phyloP scores from a whole-genome alignment of 2,329 filamentous ascomycete genomes.

The Colletotrichum cordylinicola region DNA sequence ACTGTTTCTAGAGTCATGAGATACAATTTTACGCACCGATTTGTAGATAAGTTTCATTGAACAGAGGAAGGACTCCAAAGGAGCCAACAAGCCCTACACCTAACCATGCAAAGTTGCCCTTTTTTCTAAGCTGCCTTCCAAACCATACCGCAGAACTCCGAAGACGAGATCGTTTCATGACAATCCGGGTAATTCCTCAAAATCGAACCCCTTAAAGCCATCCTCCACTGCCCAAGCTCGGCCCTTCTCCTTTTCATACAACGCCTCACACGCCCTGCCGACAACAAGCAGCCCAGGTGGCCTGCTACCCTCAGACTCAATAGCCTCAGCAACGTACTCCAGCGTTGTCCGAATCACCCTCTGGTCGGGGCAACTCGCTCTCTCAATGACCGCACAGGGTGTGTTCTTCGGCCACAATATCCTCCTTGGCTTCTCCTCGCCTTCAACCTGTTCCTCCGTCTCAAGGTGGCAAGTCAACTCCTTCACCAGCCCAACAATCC shows the following conservation, averaged over 20 bases:
- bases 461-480: constrained; percentile 64
- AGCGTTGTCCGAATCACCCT: constrained; percentile 89
- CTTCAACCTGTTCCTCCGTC: constrained; percentile 29
- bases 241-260: constrained; percentile 63
- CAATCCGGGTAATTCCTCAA: constrained; percentile 31
- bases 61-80: too few species aligned
- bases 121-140: neutral
- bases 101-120: neutral
- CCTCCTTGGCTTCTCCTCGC: constrained; percentile 32
- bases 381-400: constrained; percentile 90
- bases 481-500: constrained; percentile 75
- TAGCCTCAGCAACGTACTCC: constrained; percentile 76
- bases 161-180: neutral
- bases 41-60: too few species aligned
- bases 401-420: constrained; percentile 75
- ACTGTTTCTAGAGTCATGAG: too few species aligned
- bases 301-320: constrained; percentile 87
- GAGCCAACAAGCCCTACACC: neutral
- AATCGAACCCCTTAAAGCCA: constrained; percentile 78
- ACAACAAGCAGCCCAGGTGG: constrained; percentile 90
- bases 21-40: too few species aligned
- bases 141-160: neutral
- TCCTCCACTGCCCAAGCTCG: constrained; percentile 87
- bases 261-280: constrained; percentile 80
- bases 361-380: constrained; percentile 93